Percentiles rank a stretch among this genome's conserved stretches.
Conservation (phyloP, 805 yeast species). For the Teunomyces barrocoloradensis region DNA sequence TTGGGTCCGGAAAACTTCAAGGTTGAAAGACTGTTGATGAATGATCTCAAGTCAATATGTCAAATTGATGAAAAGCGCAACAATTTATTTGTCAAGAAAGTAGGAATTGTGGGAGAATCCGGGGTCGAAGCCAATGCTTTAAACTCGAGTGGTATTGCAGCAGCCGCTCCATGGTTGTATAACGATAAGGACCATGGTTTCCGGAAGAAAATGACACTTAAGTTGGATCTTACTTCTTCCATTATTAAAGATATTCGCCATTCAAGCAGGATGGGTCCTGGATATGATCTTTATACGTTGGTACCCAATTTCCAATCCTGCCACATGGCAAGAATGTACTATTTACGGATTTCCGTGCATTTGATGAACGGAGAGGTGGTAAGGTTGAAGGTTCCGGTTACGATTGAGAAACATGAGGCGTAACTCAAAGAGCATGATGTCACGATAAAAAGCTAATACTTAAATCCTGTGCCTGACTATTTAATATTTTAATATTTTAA, state of each 20-base stretch:
- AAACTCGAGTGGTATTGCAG: neutral
- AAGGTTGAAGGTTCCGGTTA: slow-evolving; percentile 30
- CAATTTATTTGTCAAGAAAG: slow-evolving; percentile 18
- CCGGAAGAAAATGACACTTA: slow-evolving; percentile 12
- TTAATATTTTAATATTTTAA: neutral
- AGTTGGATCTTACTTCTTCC: slow-evolving; percentile 13
- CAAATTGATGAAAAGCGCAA: slow-evolving; percentile 23
- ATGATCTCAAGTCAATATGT: slow-evolving; percentile 30
- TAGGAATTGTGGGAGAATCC: neutral
- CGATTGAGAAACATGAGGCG: slow-evolving; percentile 18
- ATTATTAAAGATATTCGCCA: slow-evolving; percentile 11
- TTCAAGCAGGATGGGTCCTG: neutral
- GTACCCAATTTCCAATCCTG: slow-evolving; percentile 42
- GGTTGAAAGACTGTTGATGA: slow-evolving; percentile 27
- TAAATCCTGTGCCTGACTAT: neutral
- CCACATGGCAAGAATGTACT: slow-evolving; percentile 30
- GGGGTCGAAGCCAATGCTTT: slow-evolving; percentile 11
- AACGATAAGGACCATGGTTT: slow-evolving; percentile 3
- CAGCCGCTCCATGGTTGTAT: slow-evolving; percentile 11
- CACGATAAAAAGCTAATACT: neutral
- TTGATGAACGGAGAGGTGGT: slow-evolving; percentile 20
- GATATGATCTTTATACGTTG: slow-evolving; percentile 26
- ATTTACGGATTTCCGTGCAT: slow-evolving; percentile 19
- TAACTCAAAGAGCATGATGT: neutral
- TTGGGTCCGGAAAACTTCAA: slow-evolving; percentile 25